Conservation (phyloP, 352 stramenopile genomes). For the Thraustochytrium sp. region DNA sequence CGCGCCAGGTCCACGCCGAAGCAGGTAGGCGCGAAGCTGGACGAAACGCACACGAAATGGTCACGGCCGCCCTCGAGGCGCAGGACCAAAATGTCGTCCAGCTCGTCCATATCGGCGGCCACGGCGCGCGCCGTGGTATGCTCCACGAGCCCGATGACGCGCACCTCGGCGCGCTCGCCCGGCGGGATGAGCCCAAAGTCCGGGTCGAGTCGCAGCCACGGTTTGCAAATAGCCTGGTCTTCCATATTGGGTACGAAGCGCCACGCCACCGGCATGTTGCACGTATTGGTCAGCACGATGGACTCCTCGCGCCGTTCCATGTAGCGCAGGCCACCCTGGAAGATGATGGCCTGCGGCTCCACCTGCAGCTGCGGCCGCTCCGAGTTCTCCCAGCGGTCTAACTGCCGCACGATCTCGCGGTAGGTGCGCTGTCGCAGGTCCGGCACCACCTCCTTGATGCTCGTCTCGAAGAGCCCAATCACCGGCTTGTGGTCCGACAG, state of each 20-base stretch:
- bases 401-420: constrained; percentile 82
- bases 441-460: constrained; percentile 84
- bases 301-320: constrained; percentile 1
- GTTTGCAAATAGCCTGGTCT: constrained; percentile 26
- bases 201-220: constrained; percentile 17
- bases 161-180: not conserved
- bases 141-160: constrained; percentile 4
- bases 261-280: constrained; percentile 75
- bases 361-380: constrained; percentile 73
- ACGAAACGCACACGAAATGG: constrained; percentile 27
- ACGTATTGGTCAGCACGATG: constrained; percentile 68
- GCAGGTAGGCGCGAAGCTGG: not conserved
- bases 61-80: constrained; percentile 19
- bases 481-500: constrained; percentile 98
- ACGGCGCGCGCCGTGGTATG: not conserved
- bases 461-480: constrained; percentile 77
- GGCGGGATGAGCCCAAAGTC: constrained; percentile 34
- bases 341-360: constrained; percentile 9
- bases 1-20: not conserved
- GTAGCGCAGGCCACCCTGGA: constrained; percentile 41
- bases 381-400: constrained; percentile 94
- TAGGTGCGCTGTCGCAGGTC: constrained; percentile 79
- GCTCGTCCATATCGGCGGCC: not conserved
- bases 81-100: constrained; percentile 34
- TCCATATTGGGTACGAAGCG: constrained; percentile 63